These are phyloP conservation scores for Fusarium longipes DNA, from an alignment of 2,329 filamentous ascomycete species.

Conservation along the genomic window DNA sequence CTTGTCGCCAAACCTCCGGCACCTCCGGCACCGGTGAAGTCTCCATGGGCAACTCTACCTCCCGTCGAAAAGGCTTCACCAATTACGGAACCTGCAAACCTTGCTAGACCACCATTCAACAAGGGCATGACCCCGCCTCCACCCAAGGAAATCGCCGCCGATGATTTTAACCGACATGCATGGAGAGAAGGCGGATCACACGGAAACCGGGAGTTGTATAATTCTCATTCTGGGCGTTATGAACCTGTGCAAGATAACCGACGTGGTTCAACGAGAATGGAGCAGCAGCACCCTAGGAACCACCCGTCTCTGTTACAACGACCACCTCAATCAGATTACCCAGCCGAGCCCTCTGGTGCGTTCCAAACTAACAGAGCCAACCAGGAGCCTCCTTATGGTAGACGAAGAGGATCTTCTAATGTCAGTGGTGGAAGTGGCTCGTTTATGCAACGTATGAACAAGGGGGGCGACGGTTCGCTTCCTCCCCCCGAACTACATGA, in stretches of 20 bases:
- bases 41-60: constrained; percentile 89
- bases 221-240: constrained; percentile 94
- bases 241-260: constrained; percentile 84
- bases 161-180: constrained; percentile 87
- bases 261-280: constrained; percentile 74
- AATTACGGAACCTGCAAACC: constrained; percentile 64
- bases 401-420: constrained; percentile 88
- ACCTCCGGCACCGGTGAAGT: constrained; percentile 79
- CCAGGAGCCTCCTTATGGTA: constrained; percentile 75
- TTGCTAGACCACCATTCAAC: constrained; percentile 62
- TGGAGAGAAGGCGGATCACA: constrained; percentile 78
- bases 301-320: constrained; percentile 81
- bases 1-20: constrained; percentile 77
- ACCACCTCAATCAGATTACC: constrained; percentile 70
- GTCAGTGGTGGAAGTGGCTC: constrained; percentile 87
- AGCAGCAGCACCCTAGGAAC: constrained; percentile 72
- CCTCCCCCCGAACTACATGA: constrained; percentile 58
- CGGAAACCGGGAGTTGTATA: constrained; percentile 82
- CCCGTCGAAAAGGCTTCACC: constrained; percentile 86
- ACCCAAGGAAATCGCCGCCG: constrained; percentile 85
- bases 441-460: constrained; percentile 68
- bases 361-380: constrained; percentile 82
- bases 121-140: constrained; percentile 64
- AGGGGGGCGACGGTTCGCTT: constrained; percentile 56
- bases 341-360: constrained; percentile 84